phyloP scores from a whole-genome alignment of 495 filamentous ascomycete species.

The Sabuloglossum arenarium region DNA sequence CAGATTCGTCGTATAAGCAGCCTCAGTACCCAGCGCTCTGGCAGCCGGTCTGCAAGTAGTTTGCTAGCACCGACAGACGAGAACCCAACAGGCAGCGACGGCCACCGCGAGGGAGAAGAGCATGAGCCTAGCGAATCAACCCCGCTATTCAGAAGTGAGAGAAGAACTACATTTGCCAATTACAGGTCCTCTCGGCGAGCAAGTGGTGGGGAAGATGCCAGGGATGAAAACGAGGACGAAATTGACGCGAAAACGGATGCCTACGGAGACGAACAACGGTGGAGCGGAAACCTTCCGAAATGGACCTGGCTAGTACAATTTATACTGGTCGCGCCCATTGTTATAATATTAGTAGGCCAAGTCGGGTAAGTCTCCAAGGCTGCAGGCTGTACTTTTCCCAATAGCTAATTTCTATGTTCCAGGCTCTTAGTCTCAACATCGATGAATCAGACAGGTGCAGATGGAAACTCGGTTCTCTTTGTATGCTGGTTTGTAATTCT shows the following conservation, averaged over 20 bases:
- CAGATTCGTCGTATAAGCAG: conserved; percentile 13
- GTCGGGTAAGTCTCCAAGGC: conserved; percentile 14
- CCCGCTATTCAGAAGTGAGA: conserved; percentile 43
- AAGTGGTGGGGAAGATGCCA: conserved; percentile 15
- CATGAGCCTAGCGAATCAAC: conserved; percentile 55
- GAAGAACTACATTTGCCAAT: conserved; percentile 54
- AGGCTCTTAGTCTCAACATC: conserved; percentile 52
- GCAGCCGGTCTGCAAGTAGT: conserved; percentile 7
- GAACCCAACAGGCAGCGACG: conserved; percentile 17
- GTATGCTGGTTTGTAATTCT: conserved; percentile 5
- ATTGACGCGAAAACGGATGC: not conserved
- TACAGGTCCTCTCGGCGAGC: conserved; percentile 26
- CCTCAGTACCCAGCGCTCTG: conserved; percentile 18
- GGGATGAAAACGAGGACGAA: conserved; percentile 13
- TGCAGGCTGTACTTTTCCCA: not conserved
- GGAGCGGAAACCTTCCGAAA: conserved; percentile 56
- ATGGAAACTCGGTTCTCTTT: conserved; percentile 42
- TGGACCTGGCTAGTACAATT: conserved; percentile 83
- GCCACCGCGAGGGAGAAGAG: conserved; percentile 26
- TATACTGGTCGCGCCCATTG: conserved; percentile 54
- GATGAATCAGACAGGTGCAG: conserved; percentile 58
- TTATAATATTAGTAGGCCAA: conserved; percentile 52
- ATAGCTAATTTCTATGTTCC: not conserved
- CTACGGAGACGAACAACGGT: conserved; percentile 64
- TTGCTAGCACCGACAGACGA: conserved; percentile 14